Conservation (phyloP, 2,329 filamentous ascomycete genomes). For the Fusarium temperatum region DNA sequence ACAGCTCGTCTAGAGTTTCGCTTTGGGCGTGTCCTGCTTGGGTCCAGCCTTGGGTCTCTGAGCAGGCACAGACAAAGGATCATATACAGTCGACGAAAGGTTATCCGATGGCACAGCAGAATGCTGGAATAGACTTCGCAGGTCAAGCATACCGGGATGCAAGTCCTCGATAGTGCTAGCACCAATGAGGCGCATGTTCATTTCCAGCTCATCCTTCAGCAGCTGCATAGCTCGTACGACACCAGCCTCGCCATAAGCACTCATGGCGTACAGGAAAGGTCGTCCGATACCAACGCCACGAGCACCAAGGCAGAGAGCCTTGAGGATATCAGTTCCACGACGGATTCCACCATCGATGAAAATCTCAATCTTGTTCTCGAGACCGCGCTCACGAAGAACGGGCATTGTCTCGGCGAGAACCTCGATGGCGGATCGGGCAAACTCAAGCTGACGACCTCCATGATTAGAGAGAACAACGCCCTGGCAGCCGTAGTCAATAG, state of each 20-base stretch:
- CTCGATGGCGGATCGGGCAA: constrained; percentile 87
- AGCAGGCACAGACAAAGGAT: constrained; percentile 60
- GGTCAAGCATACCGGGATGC: constrained; percentile 82
- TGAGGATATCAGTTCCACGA: constrained; percentile 92
- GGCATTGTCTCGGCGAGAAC: constrained; percentile 94
- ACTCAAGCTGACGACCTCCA: constrained; percentile 93
- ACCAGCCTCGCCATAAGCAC: constrained; percentile 84
- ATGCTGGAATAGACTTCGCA: constrained; percentile 70
- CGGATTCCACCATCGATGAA: constrained; percentile 92
- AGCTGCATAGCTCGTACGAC: constrained; percentile 93
- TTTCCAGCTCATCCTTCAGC: constrained; percentile 96
- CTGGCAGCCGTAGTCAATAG: constrained; percentile 82
- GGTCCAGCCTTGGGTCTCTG: constrained; percentile 55
- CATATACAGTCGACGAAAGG: constrained; percentile 61
- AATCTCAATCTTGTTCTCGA: constrained; percentile 82
- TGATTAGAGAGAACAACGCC: constrained; percentile 97
- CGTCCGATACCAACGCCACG: constrained; percentile 92
- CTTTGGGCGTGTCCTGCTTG: constrained; percentile 20
- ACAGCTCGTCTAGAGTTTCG: constrained; percentile 57
- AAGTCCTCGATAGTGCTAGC: constrained; percentile 78
- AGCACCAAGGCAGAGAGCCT: constrained; percentile 91
- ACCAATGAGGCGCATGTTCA: constrained; percentile 97
- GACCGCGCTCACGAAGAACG: constrained; percentile 76
- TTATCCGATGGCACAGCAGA: constrained; percentile 60
- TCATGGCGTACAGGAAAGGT: constrained; percentile 97